Evolutionary conservation across 345 rosid species (phyloP).

Genomic region (Mercurialis annua): DNA sequence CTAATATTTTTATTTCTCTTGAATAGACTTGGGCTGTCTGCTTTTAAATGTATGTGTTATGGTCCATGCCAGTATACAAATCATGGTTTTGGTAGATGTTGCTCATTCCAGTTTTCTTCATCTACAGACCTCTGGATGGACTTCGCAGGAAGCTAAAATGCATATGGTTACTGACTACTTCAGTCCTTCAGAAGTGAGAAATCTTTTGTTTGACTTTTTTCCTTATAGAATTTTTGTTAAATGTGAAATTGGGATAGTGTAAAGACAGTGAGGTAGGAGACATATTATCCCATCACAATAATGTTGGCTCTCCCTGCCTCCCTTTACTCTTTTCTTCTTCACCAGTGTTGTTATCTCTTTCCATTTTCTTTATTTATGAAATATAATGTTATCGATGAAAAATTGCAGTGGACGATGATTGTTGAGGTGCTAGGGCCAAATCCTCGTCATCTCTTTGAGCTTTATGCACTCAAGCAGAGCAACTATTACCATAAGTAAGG

Average conservation of each 20-base stretch:
- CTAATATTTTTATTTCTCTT: background rate
- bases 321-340: background rate
- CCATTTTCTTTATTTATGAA: conserved; percentile 6
- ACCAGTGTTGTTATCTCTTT: background rate
- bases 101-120: conserved; percentile 24
- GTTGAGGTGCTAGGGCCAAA: conserved; percentile 88
- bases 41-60: background rate
- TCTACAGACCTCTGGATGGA: conserved; percentile 86
- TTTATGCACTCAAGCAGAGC: conserved; percentile 86
- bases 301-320: background rate
- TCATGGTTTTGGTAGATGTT: conserved; percentile 5
- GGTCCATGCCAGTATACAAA: background rate
- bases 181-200: conserved; percentile 76
- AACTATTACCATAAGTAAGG: conserved; percentile 69
- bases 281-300: background rate
- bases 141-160: conserved; percentile 84
- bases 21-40: background rate
- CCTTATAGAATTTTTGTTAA: background rate
- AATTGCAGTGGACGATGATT: conserved; percentile 71
- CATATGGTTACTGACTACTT: conserved; percentile 92
- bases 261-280: conserved; percentile 1
- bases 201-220: conserved; percentile 14
- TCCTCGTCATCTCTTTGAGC: conserved; percentile 91
- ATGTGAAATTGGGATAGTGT: conserved; percentile 2
- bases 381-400: conserved; percentile 22